Evolutionary conservation across 805 yeast genomes (phyloP).

Genomic region (Myxozyma sirexii): DNA sequence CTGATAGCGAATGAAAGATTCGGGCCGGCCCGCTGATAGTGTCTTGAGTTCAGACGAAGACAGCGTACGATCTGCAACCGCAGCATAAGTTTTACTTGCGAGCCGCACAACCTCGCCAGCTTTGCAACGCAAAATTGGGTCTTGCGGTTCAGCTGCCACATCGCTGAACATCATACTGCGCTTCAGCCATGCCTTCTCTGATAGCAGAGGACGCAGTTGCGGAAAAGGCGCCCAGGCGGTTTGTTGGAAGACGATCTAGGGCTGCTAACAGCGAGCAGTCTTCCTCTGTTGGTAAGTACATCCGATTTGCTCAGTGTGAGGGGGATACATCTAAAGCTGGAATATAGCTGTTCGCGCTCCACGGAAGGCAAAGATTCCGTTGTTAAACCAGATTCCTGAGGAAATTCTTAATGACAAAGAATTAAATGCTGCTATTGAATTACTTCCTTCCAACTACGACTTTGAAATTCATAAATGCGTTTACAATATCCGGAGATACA

Average conservation of each 20-base stretch:
- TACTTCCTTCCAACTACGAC: conserved; percentile 88
- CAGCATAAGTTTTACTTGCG: no score
- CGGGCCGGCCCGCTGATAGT: no score
- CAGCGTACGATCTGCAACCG: no score
- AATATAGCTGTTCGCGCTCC: not conserved
- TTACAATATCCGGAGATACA: conserved; percentile 80
- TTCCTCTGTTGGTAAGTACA: not conserved
- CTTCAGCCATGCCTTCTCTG: not conserved
- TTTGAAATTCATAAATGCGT: conserved; percentile 95
- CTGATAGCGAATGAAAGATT: no score
- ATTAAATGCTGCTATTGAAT: conserved; percentile 76
- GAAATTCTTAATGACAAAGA: conserved; percentile 81
- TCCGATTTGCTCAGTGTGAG: no score
- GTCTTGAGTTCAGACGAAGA: no score
- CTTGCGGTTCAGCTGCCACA: no score
- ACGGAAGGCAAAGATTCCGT: conserved; percentile 13
- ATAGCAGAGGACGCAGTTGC: not conserved
- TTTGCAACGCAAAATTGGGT: no score
- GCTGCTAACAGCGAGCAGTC: not conserved
- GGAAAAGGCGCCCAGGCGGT: not conserved
- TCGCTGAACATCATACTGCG: not conserved
- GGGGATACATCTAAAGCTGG: not conserved
- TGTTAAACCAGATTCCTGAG: conserved; percentile 83
- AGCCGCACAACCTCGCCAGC: no score
- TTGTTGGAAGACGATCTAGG: conserved; percentile 10